These are phyloP conservation scores for Lactarius hatsudake DNA, from an alignment of 768 basidiomycete genomes.

Conservation along the genomic window DNA sequence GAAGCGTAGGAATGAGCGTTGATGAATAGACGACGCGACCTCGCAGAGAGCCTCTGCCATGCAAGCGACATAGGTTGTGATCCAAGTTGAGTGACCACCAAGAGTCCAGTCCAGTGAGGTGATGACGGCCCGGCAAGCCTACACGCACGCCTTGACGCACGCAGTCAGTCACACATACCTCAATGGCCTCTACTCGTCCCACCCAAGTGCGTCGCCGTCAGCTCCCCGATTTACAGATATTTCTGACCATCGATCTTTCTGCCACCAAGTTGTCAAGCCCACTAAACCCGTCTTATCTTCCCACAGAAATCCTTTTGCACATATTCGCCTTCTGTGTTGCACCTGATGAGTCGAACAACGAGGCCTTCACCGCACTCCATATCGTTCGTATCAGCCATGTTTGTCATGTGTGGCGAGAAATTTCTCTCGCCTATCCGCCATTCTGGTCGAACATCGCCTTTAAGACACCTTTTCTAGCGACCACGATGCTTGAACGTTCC, in stretches of 20 bases:
- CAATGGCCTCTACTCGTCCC: constrained; percentile 5
- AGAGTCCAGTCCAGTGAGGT: no score
- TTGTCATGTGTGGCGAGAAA: constrained; percentile 25
- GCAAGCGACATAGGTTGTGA: constrained; percentile 1
- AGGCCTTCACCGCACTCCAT: constrained; percentile 15
- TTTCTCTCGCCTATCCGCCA: constrained; percentile 22
- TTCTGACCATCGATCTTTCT: not conserved
- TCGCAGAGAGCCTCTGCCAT: constrained; percentile 14
- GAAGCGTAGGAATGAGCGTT: not conserved
- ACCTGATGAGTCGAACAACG: constrained; percentile 20
- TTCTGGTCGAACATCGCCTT: constrained; percentile 28
- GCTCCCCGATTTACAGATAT: not conserved
- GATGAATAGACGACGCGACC: constrained; percentile 1
- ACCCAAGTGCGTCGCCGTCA: constrained; percentile 11
- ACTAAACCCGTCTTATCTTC: constrained; percentile 12
- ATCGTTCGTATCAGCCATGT: constrained; percentile 27
- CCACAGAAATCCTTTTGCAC: constrained; percentile 28
- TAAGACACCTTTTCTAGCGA: constrained; percentile 22
- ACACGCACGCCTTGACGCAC: no score
- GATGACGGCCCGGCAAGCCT: constrained; percentile 10
- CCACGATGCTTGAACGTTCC: constrained; percentile 28
- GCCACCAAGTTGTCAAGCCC: not conserved
- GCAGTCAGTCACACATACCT: not conserved
- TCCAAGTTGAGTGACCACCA: no score
- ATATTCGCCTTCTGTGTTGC: constrained; percentile 25